A percentile compares a stretch with the other conserved stretches of the same genome.
These are phyloP conservation scores for Bipolaris oryzae DNA, from an alignment of 2,329 filamentous ascomycete species.

Conservation along the genomic window DNA sequence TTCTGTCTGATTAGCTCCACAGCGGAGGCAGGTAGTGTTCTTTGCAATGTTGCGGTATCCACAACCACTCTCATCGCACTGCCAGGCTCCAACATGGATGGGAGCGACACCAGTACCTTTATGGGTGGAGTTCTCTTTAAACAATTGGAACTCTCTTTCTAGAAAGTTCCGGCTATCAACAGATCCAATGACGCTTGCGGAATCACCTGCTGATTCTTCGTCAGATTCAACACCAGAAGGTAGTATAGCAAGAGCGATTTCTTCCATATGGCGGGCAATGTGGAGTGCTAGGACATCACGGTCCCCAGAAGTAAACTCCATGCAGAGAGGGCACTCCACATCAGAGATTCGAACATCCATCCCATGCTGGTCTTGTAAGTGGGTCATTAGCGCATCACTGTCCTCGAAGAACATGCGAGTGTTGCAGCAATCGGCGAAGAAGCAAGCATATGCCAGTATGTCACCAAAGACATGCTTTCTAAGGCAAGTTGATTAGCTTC, in stretches of 20 bases:
- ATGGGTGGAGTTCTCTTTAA: too few species aligned
- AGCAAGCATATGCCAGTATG: neutral
- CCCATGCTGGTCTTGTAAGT: neutral
- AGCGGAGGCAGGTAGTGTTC: too few species aligned
- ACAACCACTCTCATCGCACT: too few species aligned
- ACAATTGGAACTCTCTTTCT: too few species aligned
- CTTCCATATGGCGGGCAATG: neutral
- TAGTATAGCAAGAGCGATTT: neutral
- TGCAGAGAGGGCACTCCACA: neutral
- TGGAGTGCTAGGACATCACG: neutral
- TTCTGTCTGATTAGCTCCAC: too few species aligned
- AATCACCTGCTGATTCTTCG: neutral
- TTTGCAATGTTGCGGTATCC: too few species aligned
- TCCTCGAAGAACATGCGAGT: neutral
- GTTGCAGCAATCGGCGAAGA: neutral
- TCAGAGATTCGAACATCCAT: neutral
- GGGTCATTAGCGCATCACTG: neutral
- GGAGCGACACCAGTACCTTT: too few species aligned
- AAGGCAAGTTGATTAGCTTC: neutral
- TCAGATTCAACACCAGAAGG: neutral
- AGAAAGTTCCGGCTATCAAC: too few species aligned
- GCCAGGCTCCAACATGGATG: too few species aligned
- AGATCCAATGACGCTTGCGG: too few species aligned
- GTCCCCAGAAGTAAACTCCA: neutral
- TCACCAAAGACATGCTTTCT: neutral